Percentiles rank a stretch among this genome's conserved stretches.
phyloP scores from a whole-genome alignment of 2,329 filamentous ascomycete genomes.

The Colletotrichum viniferum region DNA sequence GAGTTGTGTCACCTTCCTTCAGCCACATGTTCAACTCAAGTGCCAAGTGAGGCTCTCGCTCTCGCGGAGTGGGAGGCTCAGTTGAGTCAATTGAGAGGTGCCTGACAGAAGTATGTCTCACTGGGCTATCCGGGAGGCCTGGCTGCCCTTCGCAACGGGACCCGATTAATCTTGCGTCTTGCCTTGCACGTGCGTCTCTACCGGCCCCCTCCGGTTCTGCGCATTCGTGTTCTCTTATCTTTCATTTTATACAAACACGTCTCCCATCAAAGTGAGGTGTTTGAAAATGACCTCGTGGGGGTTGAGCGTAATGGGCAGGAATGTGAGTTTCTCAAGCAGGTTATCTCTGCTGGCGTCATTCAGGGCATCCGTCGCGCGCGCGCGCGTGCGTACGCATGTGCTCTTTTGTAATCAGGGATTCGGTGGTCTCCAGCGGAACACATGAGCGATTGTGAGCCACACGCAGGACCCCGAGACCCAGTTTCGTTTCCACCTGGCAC shows the following conservation, averaged over 20 bases:
- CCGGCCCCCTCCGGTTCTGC: neutral
- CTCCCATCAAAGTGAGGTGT: neutral
- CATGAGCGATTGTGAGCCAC: neutral
- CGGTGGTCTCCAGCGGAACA: neutral
- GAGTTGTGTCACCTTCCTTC: neutral
- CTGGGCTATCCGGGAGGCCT: neutral
- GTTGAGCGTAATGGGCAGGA: neutral
- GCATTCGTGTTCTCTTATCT: neutral
- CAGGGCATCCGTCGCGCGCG: neutral
- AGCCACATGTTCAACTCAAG: neutral
- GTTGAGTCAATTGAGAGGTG: neutral
- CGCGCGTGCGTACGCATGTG: neutral
- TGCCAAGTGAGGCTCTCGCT: neutral
- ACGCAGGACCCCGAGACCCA: neutral
- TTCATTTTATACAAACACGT: neutral
- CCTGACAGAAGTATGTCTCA: neutral
- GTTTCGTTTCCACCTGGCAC: neutral
- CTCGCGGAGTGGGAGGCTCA: neutral
- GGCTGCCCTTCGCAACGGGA: neutral
- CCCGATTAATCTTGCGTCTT: neutral
- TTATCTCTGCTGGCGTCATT: neutral
- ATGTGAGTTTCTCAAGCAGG: neutral
- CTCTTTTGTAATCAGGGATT: neutral
- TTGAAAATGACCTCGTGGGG: neutral
- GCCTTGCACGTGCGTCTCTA: neutral